A percentile compares a stretch with the other conserved stretches of the same genome.
phyloP scores from a whole-genome alignment of 2,329 filamentous ascomycete species.

The Colletotrichum sp. region DNA sequence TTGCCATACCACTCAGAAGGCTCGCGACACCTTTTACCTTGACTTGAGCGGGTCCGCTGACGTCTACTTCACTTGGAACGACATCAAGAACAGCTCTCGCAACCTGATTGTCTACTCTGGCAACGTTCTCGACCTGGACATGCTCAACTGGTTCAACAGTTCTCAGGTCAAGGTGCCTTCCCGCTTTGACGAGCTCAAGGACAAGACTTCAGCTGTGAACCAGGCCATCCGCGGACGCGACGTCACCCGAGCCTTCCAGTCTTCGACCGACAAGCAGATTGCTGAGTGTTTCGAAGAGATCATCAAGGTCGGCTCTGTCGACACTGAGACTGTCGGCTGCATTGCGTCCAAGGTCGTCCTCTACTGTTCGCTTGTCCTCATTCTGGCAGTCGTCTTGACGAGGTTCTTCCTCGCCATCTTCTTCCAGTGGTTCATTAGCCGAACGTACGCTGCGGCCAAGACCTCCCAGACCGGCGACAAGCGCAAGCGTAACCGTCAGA shows the following conservation, averaged over 20 bases:
- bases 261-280: constrained; percentile 76
- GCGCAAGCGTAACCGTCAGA: constrained; percentile 88
- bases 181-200: constrained; percentile 80
- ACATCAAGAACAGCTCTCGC: constrained; percentile 85
- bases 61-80: constrained; percentile 96
- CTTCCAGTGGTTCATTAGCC: constrained; percentile 96
- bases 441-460: constrained; percentile 82
- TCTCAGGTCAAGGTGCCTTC: constrained; percentile 77
- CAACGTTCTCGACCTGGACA: constrained; percentile 86
- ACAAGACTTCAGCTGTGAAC: constrained; percentile 66
- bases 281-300: constrained; percentile 91
- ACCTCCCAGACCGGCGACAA: constrained; percentile 83
- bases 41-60: constrained; percentile 74
- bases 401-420: constrained; percentile 89
- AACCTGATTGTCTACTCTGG: constrained; percentile 96
- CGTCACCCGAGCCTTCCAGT: constrained; percentile 87
- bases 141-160: constrained; percentile 89
- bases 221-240: constrained; percentile 79
- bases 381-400: constrained; percentile 83
- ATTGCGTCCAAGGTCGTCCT: constrained; percentile 97
- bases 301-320: constrained; percentile 93
- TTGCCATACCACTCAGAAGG: constrained; percentile 79
- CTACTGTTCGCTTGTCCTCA: constrained; percentile 90
- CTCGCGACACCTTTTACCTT: constrained; percentile 78
- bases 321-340: constrained; percentile 95